phyloP scores from a whole-genome alignment of 371 early-diverging fungal species.

The Mucor ambiguus region DNA sequence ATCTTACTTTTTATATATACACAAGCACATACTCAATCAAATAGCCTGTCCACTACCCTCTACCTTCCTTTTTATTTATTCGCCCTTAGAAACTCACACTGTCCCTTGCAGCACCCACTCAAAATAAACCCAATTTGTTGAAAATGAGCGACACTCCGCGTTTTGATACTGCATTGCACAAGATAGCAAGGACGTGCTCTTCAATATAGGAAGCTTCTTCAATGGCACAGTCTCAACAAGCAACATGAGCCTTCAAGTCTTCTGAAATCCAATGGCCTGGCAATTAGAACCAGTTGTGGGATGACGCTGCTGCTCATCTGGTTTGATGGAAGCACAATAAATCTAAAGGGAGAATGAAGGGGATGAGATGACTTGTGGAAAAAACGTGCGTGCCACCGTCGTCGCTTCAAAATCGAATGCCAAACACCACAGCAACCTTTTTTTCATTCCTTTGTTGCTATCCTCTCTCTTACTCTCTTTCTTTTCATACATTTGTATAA shows the following conservation, averaged over 20 bases:
- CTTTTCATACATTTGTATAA: neutral
- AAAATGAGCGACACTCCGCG: too few relatives aligned
- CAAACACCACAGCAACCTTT: neutral
- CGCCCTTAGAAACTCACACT: neutral
- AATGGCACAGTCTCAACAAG: too few relatives aligned
- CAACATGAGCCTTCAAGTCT: too few relatives aligned
- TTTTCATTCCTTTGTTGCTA: neutral
- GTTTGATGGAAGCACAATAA: neutral
- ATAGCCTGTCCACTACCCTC: neutral
- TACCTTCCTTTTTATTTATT: neutral
- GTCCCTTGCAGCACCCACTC: neutral
- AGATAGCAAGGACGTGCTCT: too few relatives aligned
- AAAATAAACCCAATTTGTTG: neutral
- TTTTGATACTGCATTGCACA: too few relatives aligned
- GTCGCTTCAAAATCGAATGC: constrained; percentile 1
- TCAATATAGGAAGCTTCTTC: too few relatives aligned
- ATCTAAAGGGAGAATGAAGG: neutral
- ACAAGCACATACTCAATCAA: neutral
- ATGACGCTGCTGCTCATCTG: neutral
- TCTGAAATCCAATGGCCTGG: too few relatives aligned
- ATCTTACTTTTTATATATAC: neutral
- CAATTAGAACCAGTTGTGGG: neutral
- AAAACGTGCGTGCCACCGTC: neutral
- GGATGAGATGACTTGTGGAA: neutral
- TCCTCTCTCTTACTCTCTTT: neutral